These are phyloP conservation scores for Lachancea thermotolerans DNA, from an alignment of 805 yeast genomes.

Conservation along the genomic window DNA sequence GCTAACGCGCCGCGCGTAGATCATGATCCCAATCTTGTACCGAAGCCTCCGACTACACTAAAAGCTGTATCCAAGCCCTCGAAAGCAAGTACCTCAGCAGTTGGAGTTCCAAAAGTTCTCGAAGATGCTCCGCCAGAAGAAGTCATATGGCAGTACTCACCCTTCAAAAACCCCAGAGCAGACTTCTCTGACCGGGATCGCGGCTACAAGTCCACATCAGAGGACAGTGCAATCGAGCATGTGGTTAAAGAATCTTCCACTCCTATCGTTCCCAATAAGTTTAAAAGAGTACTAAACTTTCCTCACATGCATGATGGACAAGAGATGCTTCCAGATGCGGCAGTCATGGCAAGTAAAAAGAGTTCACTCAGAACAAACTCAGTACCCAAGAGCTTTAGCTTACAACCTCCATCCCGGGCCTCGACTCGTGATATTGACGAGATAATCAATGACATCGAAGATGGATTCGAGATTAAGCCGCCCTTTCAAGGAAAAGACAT, in stretches of 20 bases:
- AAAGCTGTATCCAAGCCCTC: slow-evolving; percentile 1
- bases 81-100: not conserved
- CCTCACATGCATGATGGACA: slow-evolving; percentile 14
- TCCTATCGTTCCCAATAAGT: slow-evolving; percentile 23
- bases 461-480: slow-evolving; percentile 13
- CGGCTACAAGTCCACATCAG: slow-evolving; percentile 2
- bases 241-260: slow-evolving; percentile 24
- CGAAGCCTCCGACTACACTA: slow-evolving; percentile 1
- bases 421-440: slow-evolving; percentile 27
- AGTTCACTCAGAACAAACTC: slow-evolving; percentile 4
- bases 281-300: slow-evolving; percentile 23
- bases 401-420: not conserved
- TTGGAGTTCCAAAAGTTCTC: not conserved
- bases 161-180: slow-evolving; percentile 12
- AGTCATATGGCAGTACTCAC: slow-evolving; percentile 31
- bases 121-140: slow-evolving; percentile 21
- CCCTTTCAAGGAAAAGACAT: slow-evolving; percentile 12
- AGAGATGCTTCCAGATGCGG: not conserved
- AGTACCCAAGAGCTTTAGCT: not conserved
- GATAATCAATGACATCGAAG: slow-evolving; percentile 26
- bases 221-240: slow-evolving; percentile 3
- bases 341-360: not conserved
- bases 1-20: slow-evolving; percentile 7
- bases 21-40: not conserved
- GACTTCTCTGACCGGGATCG: slow-evolving; percentile 6